These are phyloP conservation scores for Beauveria caledonica DNA, from an alignment of 2,329 filamentous ascomycete species.

Conservation along the genomic window DNA sequence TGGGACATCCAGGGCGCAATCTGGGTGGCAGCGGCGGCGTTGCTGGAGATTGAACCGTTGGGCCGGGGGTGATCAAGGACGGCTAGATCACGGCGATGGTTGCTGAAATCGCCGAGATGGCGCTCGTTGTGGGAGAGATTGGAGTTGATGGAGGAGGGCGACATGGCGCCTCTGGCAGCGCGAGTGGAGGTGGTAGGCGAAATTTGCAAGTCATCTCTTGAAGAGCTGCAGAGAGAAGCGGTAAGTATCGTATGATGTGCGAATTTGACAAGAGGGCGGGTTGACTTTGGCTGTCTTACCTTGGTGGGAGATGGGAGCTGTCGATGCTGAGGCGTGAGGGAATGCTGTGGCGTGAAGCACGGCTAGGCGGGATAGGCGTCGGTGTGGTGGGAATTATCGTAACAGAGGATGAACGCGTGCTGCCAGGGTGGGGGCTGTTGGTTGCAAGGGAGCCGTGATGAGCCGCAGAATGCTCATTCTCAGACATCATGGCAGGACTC, in stretches of 20 bases:
- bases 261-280: not conserved
- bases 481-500: slow-evolving; percentile 5
- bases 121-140: slow-evolving; percentile 35
- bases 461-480: slow-evolving; percentile 1
- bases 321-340: slow-evolving; percentile 11
- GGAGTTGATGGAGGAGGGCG: slow-evolving; percentile 25
- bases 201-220: slow-evolving; percentile 35
- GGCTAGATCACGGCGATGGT: slow-evolving; percentile 64
- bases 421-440: not conserved
- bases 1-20: slow-evolving; percentile 51
- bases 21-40: slow-evolving; percentile 43
- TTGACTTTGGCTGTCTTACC: not conserved
- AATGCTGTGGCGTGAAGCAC: slow-evolving; percentile 2
- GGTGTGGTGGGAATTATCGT: slow-evolving; percentile 6
- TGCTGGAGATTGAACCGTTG: slow-evolving; percentile 36
- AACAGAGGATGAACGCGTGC: slow-evolving; percentile 6
- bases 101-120: slow-evolving; percentile 53
- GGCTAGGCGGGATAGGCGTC: not conserved
- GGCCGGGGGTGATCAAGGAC: slow-evolving; percentile 54
- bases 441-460: not conserved
- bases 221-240: slow-evolving; percentile 9
- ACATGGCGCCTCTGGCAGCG: slow-evolving; percentile 35
- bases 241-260: not conserved
- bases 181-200: slow-evolving; percentile 41
- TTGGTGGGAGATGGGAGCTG: not conserved